Evolutionary conservation across 208 protist species (phyloP).

Genomic region (Trypanosoma rangeli): DNA sequence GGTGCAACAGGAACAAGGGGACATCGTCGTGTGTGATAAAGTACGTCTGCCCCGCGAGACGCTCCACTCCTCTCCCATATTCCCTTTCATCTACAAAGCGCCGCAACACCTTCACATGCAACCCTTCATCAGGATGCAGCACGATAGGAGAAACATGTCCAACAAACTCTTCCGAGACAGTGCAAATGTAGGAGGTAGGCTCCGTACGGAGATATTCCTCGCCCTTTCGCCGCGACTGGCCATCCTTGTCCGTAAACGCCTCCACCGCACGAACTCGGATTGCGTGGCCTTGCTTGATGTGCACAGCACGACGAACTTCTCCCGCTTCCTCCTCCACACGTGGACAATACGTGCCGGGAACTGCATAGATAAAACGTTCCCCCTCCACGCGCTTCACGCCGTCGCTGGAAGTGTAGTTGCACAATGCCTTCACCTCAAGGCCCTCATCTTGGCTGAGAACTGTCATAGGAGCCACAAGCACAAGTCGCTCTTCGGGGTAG

Average conservation of each 20-base stretch:
- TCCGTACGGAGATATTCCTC: conserved; percentile 71
- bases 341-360: conserved; percentile 77
- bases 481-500: conserved; percentile 86
- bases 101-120: conserved; percentile 81
- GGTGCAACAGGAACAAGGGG: conserved; percentile 89
- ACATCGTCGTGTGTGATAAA: conserved; percentile 84
- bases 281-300: conserved; percentile 29
- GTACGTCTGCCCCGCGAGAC: conserved; percentile 69
- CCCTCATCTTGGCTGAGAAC: conserved; percentile 60
- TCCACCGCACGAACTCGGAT: conserved; percentile 50
- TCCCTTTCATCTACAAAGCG: conserved; percentile 87
- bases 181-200: conserved; percentile 67
- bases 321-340: conserved; percentile 58
- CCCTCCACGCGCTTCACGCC: conserved; percentile 31
- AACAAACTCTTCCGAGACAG: conserved; percentile 80
- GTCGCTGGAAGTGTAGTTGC: conserved; percentile 52
- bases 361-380: conserved; percentile 54
- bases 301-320: conserved; percentile 33
- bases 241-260: conserved; percentile 36
- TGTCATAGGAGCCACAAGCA: conserved; percentile 45
- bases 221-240: conserved; percentile 37
- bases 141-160: conserved; percentile 44
- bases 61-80: conserved; percentile 52
- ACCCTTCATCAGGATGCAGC: conserved; percentile 72
- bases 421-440: conserved; percentile 49